Conservation (phyloP, 257 asterid genomes). For the Jasminum sambac region DNA sequence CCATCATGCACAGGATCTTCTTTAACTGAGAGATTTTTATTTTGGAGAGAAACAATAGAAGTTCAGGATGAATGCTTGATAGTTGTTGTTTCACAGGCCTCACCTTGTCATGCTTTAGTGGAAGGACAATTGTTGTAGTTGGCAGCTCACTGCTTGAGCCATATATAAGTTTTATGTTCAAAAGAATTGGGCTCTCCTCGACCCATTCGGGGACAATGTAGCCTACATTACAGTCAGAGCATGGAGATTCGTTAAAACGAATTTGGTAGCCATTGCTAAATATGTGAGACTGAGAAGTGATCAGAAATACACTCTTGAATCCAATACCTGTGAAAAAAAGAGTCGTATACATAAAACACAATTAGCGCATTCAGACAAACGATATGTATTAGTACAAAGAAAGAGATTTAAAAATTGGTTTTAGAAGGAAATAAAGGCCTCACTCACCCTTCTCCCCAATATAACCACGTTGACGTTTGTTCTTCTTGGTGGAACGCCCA, state of each 20-base stretch:
- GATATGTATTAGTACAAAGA: too few relatives aligned
- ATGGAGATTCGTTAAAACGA: constrained; percentile 38
- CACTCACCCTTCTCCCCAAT: constrained; percentile 44
- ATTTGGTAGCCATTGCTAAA: constrained; percentile 44
- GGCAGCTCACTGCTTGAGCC: constrained; percentile 26
- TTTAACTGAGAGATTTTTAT: constrained; percentile 33
- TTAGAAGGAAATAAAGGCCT: not conserved
- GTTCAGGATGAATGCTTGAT: constrained; percentile 39
- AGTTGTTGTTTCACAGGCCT: constrained; percentile 38
- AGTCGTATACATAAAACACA: not conserved
- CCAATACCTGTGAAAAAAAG: constrained; percentile 36
- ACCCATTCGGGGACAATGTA: constrained; percentile 42
- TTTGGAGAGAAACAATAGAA: constrained; percentile 37
- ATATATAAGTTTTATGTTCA: constrained; percentile 22
- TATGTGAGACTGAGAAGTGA: constrained; percentile 38
- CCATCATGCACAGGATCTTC: constrained; percentile 33
- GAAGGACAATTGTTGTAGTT: constrained; percentile 35
- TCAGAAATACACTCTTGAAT: constrained; percentile 45
- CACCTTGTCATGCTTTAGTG: constrained; percentile 41
- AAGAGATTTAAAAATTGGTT: not conserved
- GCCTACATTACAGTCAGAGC: constrained; percentile 33
- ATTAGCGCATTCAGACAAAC: not conserved
- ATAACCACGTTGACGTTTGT: constrained; percentile 35
- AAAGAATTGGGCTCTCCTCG: constrained; percentile 29
- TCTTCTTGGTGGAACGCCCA: constrained; percentile 42